Percentiles rank a stretch among this genome's conserved stretches.
These are phyloP conservation scores for Ophiosphaerella herpotricha DNA, from an alignment of 2,329 filamentous ascomycete genomes.

Conservation along the genomic window DNA sequence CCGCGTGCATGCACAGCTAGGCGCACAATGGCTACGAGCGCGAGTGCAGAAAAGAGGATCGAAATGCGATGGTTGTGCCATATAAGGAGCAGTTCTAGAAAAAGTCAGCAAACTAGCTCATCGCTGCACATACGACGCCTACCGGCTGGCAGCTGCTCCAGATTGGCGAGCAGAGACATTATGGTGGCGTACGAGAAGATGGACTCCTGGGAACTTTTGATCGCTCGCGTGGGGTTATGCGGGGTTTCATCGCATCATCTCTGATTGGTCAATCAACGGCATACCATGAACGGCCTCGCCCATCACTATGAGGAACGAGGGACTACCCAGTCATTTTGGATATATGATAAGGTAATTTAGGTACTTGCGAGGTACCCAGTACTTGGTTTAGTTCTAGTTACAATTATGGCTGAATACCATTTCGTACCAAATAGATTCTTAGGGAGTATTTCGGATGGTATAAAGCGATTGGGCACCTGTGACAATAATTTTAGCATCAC, in stretches of 20 bases:
- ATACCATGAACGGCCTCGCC: no score
- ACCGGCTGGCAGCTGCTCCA: conserved; percentile 26
- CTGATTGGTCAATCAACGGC: conserved; percentile 8
- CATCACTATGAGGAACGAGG: no score
- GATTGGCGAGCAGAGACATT: conserved; percentile 17
- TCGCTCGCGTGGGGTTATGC: conserved; percentile 24
- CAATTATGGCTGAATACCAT: no score
- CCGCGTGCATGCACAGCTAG: conserved; percentile 32
- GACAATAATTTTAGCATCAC: no score
- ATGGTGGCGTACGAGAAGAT: conserved; percentile 3
- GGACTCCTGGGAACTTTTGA: conserved; percentile 18
- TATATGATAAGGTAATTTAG: no score
- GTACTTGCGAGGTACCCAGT: no score
- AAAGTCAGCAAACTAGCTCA: conserved; percentile 1
- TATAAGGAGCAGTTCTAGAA: conserved; percentile 40
- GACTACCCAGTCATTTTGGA: no score
- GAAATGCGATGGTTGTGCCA: conserved; percentile 45
- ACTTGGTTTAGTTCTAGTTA: no score
- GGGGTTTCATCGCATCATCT: conserved; percentile 10
- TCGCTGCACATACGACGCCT: not conserved
- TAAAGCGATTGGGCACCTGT: no score
- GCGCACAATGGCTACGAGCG: conserved; percentile 35
- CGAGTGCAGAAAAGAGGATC: conserved; percentile 38
- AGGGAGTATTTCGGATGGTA: no score
- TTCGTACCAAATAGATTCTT: no score